These are phyloP conservation scores for Chaetomiaceae sp. DNA, from an alignment of 2,329 filamentous ascomycete species.

Conservation along the genomic window DNA sequence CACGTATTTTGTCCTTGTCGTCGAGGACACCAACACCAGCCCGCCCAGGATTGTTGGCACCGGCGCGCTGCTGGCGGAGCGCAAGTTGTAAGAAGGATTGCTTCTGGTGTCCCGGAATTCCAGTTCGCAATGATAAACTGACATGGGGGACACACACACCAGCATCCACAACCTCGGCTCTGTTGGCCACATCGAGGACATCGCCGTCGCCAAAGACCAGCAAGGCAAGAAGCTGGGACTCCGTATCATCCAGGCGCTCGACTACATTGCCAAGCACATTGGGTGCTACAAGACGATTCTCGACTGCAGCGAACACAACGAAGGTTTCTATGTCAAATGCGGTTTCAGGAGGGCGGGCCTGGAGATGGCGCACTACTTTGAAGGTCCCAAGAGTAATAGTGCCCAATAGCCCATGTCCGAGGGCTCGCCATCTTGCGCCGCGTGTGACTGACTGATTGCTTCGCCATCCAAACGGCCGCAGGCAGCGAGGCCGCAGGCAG, in stretches of 20 bases:
- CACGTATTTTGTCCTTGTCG: conserved; percentile 80
- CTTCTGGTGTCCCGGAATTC: neutral
- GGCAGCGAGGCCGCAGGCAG: too few relatives aligned
- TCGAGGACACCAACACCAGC: conserved; percentile 62
- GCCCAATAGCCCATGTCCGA: conserved; percentile 22
- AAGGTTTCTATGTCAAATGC: conserved; percentile 98
- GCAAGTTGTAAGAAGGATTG: conserved; percentile 65
- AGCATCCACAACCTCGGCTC: conserved; percentile 75
- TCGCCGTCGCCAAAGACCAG: conserved; percentile 89
- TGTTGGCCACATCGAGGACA: conserved; percentile 96
- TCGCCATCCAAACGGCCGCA: neutral
- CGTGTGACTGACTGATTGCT: conserved; percentile 5
- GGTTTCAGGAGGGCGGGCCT: conserved; percentile 87
- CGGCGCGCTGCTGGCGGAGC: conserved; percentile 84
- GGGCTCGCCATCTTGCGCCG: neutral
- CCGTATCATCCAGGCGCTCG: conserved; percentile 87
- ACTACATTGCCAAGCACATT: conserved; percentile 78
- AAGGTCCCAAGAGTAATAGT: conserved; percentile 46
- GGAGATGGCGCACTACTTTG: conserved; percentile 97
- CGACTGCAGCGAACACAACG: conserved; percentile 93
- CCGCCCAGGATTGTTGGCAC: conserved; percentile 75
- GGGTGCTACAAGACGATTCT: conserved; percentile 98
- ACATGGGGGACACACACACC: conserved; percentile 11
- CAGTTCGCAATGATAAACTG: neutral
- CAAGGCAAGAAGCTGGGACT: conserved; percentile 96